Evolutionary conservation across 2,329 filamentous ascomycete species (phyloP), one percentile per base, ranked within the genome.

Genomic region (Arachnopeziza araneosa): DNA sequence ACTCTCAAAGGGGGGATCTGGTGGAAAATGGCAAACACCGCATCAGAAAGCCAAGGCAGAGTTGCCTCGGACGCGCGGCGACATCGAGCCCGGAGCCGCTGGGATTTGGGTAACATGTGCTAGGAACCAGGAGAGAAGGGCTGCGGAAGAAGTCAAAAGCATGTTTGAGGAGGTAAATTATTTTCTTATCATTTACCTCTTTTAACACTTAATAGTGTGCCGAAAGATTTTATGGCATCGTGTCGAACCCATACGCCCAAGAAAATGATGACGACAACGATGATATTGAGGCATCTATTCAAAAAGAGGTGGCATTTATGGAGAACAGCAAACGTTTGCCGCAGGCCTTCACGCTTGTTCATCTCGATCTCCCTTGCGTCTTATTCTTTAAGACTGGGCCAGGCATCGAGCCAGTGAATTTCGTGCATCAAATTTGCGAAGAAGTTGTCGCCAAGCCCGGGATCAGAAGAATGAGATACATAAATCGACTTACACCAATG

Each of bases 91-190:
- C 5, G 88, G 89, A 5, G 88, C 92, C 68, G 78, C 80, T 56
- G 90, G 90, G 5, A 85, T 93, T 60, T 93, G 89, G 88, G 86
- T 87, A 26, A 92, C 89, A 0, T 93, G 88, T 71, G 84, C 87
- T 56, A 83, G 87, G 70, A 83, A 84, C 65, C 87, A 89, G 76
- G 88, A 90, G 74, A 79, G 78, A 50, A 88, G 86, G 73, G 88
- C 89, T 17, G 81, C 88, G 1, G 77, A 80, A 55, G 90, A 93
- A 71, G 79, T 92, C 63, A 79, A 79, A 60, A 75, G 81, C 60
- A 75, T 92, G 23, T 88, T 91, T 68, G 80, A 87, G 51, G 81
- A 88, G 76, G 87, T 89, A 74, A 62, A 77, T 70, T 17, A 36
- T 14, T 44, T 19, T 7, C 32, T n/a, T 23, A 1, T 23, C 4